Conservation (phyloP, 2,329 filamentous ascomycete species). For the Chrysoporthe cubensis region DNA sequence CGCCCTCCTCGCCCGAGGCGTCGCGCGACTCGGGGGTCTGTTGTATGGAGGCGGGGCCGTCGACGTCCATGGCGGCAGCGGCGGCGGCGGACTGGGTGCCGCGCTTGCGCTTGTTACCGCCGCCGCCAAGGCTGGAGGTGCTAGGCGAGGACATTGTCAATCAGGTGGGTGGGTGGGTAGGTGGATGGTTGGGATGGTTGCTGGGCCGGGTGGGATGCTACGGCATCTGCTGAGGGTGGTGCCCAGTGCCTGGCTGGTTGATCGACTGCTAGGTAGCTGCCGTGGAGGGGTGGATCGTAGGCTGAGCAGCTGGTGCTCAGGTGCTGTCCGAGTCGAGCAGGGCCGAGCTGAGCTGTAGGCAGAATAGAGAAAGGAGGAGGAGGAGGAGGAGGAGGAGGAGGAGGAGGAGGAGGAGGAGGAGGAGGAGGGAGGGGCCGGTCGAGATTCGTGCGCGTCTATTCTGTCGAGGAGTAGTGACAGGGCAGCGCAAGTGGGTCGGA, state of each 20-base stretch:
- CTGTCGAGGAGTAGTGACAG: neutral
- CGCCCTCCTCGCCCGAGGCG: slow-evolving; percentile 80
- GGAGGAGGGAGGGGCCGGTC: slow-evolving; percentile 1
- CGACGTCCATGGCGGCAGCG: slow-evolving; percentile 43
- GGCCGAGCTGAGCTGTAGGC: neutral
- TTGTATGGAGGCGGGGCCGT: slow-evolving; percentile 59
- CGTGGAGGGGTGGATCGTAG: neutral
- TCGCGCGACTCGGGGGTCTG: slow-evolving; percentile 78
- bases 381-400: neutral
- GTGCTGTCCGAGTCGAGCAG: neutral
- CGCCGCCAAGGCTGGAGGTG: slow-evolving; percentile 49
- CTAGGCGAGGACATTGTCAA: slow-evolving; percentile 62
- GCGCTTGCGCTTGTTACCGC: slow-evolving; percentile 78
- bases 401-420: neutral
- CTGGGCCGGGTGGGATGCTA: neutral
- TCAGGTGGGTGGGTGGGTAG: slow-evolving; percentile 1
- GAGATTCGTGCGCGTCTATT: slow-evolving; percentile 24
- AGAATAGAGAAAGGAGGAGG: neutral
- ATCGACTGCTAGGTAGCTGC: neutral
- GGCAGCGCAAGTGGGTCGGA: slow-evolving; percentile 1
- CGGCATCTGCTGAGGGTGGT: neutral
- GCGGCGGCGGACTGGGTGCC: slow-evolving; percentile 45
- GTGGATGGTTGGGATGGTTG: neutral
- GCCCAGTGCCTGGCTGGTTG: neutral
- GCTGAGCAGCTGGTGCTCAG: neutral